These are phyloP conservation scores for Komagataella phaffii DNA, from an alignment of 805 yeast species.

Conservation along the genomic window DNA sequence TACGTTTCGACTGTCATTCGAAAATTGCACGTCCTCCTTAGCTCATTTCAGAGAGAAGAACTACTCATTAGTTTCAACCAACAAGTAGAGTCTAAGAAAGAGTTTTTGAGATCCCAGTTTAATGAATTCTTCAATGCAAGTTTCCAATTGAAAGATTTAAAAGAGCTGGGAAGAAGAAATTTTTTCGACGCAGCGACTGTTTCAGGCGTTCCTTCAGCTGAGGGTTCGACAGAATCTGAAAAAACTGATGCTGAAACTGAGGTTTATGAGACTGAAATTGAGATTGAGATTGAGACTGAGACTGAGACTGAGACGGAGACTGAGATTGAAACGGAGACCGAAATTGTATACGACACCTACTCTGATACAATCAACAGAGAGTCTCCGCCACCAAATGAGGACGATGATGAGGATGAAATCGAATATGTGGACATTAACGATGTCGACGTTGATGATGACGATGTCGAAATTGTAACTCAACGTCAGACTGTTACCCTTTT, in stretches of 20 bases:
- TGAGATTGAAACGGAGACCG: constrained; percentile 15
- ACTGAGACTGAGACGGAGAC: constrained; percentile 17
- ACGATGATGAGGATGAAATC: neutral
- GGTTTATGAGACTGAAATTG: constrained; percentile 2
- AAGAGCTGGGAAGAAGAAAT: constrained; percentile 2
- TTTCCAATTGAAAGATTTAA: constrained; percentile 14
- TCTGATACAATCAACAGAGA: neutral
- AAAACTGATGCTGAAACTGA: neutral
- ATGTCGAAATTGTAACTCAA: neutral
- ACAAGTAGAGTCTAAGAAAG: constrained; percentile 15
- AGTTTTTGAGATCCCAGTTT: constrained; percentile 17
- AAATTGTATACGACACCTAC: neutral
- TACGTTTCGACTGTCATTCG: neutral
- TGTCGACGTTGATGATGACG: neutral
- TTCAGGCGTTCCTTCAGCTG: neutral
- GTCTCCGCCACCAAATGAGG: neutral
- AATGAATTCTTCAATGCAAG: constrained; percentile 15
- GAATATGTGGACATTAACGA: neutral
- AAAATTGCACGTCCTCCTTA: neutral
- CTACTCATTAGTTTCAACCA: neutral
- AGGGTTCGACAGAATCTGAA: neutral
- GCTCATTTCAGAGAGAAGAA: neutral
- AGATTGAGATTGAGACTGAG: neutral
- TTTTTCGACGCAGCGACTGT: neutral
- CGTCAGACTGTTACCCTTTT: neutral